Evolutionary conservation across 2,329 filamentous ascomycete genomes (phyloP), one percentile per base, ranked within the genome.

Genomic region (Neurospora sp.): DNA sequence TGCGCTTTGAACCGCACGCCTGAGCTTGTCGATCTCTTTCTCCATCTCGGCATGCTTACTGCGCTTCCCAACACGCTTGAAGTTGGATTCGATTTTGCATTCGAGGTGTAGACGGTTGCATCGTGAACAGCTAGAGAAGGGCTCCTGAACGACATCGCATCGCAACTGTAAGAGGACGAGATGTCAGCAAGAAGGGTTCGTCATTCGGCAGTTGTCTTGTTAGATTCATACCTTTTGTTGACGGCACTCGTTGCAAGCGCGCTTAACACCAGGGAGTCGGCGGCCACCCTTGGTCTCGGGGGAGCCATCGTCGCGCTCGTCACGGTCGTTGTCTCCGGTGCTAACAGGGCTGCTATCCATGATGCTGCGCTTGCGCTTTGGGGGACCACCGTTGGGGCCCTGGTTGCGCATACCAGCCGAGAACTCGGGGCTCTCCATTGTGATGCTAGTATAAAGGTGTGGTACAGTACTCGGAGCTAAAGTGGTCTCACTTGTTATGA

Each of bases 31-130:
- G 76, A 94, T 92, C 79, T 94, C 91, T 80, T 89, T 91, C 78
- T 93, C 91, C 91, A 94, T 94, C 81, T 94, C 92, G 76, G 91
- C 91, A 80, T 95, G 91, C 78, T 92, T 91, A 73, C 89, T 91
- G 58, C 92, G 87, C 83, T 96, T 96, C 73, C 92, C 80, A 19
- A 94, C 84, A 75, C 92, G 89, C 84, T 93, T 94, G 82, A 95
- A 95, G 80, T 93, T 93, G 76, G 91, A 92, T 79, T 95, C 91
- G 79, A 96, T 95, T 79, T 93, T 92, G 84, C 92, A 96, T 72
- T 90, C 87, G 72, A 95, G 89, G 80, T 91, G 92, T 77, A 94
- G 87, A 76, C 93, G 91, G 78, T 87, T 87, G 81, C 92, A 96
- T 70, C 92, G 86, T 69, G 89, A 89, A 82, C 92, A 96, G 76